These are phyloP conservation scores for Aspergillus neotritici DNA, from an alignment of 2,329 filamentous ascomycete species.

Conservation along the genomic window DNA sequence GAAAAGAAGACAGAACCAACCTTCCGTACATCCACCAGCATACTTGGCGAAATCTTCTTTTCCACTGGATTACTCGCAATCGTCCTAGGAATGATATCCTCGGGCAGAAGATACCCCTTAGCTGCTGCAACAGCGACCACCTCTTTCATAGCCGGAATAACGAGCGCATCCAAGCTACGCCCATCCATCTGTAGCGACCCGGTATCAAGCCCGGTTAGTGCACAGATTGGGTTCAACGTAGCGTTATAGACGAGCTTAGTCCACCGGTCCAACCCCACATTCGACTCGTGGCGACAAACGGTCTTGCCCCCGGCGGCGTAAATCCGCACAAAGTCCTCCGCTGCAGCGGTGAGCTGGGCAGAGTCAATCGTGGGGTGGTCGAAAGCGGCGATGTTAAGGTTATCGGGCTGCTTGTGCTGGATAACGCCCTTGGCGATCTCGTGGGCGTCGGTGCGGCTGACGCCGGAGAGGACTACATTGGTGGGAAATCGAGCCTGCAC, in stretches of 20 bases:
- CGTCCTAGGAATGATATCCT: conserved; percentile 41
- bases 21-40: conserved; percentile 46
- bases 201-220: conserved; percentile 49
- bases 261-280: conserved; percentile 29
- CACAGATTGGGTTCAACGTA: conserved; percentile 49
- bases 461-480: conserved; percentile 50
- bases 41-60: conserved; percentile 49
- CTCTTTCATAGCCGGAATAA: conserved; percentile 49
- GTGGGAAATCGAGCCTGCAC: conserved; percentile 46
- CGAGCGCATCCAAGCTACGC: conserved; percentile 41
- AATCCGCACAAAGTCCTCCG: conserved; percentile 41
- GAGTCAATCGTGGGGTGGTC: conserved; percentile 7
- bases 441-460: conserved; percentile 49
- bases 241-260: conserved; percentile 47
- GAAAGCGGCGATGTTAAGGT: conserved; percentile 49
- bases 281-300: conserved; percentile 33
- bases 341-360: conserved; percentile 1
- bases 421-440: conserved; percentile 47
- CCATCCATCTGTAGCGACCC: conserved; percentile 45
- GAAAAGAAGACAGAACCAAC: background rate
- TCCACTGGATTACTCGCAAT: conserved; percentile 46
- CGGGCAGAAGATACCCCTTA: conserved; percentile 40
- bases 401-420: conserved; percentile 50
- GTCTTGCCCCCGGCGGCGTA: conserved; percentile 47
- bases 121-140: conserved; percentile 41